These are phyloP conservation scores for Gossypium herbaceum DNA, from an alignment of 345 rosid genomes.

Conservation along the genomic window DNA sequence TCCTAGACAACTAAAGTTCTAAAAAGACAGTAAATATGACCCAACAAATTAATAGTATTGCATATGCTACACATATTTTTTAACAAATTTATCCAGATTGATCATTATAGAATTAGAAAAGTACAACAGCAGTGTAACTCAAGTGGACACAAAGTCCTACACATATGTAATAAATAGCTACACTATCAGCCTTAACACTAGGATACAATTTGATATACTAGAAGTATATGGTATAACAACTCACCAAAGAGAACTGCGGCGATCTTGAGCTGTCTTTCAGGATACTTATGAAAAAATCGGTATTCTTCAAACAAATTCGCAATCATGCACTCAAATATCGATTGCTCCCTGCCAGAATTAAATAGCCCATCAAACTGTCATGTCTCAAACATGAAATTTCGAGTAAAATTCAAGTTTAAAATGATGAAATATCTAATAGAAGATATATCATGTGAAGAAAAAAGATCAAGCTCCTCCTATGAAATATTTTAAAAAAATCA, in stretches of 20 bases:
- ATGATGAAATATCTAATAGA: background rate
- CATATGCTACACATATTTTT: background rate
- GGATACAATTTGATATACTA: background rate
- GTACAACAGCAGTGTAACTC: background rate
- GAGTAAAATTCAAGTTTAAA: background rate
- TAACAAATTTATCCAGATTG: background rate
- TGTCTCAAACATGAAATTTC: background rate
- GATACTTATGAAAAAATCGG: slow-evolving; percentile 88
- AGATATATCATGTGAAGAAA: background rate
- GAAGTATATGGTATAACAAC: slow-evolving; percentile 14
- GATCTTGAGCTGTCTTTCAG: slow-evolving; percentile 87
- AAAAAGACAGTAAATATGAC: background rate
- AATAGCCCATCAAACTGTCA: slow-evolving; percentile 6
- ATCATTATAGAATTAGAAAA: background rate
- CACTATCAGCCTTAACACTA: background rate
- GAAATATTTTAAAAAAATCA: background rate
- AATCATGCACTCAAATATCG: slow-evolving; percentile 93
- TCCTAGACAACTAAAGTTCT: background rate
- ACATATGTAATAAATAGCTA: background rate
- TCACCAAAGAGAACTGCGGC: slow-evolving; percentile 94
- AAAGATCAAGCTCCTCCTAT: background rate
- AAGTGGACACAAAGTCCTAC: background rate
- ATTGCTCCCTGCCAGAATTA: slow-evolving; percentile 64
- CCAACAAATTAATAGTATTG: background rate
- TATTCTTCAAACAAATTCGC: slow-evolving; percentile 92